Conservation (phyloP, 495 filamentous ascomycete genomes). For the Tuber indicum region DNA sequence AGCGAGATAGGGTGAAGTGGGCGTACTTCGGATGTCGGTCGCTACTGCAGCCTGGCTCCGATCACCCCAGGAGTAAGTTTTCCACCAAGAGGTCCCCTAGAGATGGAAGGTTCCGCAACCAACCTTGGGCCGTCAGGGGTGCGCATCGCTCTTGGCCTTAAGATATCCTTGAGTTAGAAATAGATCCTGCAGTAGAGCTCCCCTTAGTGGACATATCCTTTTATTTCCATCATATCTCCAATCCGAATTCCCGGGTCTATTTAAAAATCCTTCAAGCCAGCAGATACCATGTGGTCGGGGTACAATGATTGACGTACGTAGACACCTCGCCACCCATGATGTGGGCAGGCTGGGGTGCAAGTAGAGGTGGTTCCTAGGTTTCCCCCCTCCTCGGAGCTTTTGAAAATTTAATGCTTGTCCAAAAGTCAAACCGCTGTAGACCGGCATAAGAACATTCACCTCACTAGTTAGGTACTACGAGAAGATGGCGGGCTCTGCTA, state of each 20-base stretch:
- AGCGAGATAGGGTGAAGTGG: background rate
- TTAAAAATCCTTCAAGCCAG: conserved; percentile 48
- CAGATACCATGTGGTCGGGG: conserved; percentile 53
- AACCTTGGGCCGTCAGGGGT: conserved; percentile 48
- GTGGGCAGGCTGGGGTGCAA: conserved; percentile 51
- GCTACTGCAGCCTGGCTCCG: conserved; percentile 47
- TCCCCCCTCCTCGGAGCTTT: conserved; percentile 55
- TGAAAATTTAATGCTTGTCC: conserved; percentile 3
- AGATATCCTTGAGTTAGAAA: background rate
- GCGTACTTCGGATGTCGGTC: conserved; percentile 43
- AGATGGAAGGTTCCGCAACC: conserved; percentile 47
- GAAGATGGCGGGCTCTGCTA: conserved; percentile 50
- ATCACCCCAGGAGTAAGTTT: conserved; percentile 45
- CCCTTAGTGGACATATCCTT: conserved; percentile 37
- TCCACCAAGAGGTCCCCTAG: conserved; percentile 45
- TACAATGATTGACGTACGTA: conserved; percentile 55
- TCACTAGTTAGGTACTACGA: conserved; percentile 56
- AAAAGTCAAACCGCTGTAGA: background rate
- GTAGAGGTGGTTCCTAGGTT: conserved; percentile 16
- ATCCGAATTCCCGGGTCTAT: conserved; percentile 36
- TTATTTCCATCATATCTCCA: conserved; percentile 50
- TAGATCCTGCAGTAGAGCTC: background rate
- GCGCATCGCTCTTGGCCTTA: conserved; percentile 47
- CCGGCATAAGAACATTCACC: background rate
- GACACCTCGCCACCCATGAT: conserved; percentile 52